phyloP scores from a whole-genome alignment of 768 basidiomycete genomes.

The Cantharellus anzutake region DNA sequence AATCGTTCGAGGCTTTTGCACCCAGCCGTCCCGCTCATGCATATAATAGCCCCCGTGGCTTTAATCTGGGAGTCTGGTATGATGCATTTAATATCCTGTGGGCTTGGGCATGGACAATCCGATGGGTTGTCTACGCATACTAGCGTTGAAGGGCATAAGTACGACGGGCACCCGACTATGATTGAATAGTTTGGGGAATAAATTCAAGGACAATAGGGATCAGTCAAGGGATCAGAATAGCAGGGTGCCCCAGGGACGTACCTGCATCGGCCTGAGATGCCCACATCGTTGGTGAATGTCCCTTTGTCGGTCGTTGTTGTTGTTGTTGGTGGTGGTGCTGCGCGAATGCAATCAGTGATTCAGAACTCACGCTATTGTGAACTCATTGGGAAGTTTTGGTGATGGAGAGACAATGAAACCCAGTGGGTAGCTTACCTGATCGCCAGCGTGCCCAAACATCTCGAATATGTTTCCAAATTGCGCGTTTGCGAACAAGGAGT shows the following conservation, averaged over 20 bases:
- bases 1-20: not conserved
- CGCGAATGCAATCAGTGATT: not conserved
- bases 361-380: too few species aligned
- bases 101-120: constrained; percentile 7
- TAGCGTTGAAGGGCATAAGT: constrained; percentile 7
- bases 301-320: not conserved
- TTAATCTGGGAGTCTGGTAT: constrained; percentile 4
- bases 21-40: constrained; percentile 1
- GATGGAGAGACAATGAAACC: not conserved
- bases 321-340: not conserved
- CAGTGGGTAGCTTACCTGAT: not conserved
- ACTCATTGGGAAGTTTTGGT: not conserved
- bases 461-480: not conserved
- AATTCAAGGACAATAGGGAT: not conserved
- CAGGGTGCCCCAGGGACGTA: not conserved
- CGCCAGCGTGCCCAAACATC: not conserved
- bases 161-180: constrained; percentile 1
- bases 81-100: constrained; percentile 8
- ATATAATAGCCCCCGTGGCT: constrained; percentile 6
- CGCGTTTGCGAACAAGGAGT: not conserved
- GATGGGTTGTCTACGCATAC: constrained; percentile 6
- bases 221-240: not conserved
- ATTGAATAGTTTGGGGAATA: not conserved
- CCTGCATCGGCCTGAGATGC: not conserved
- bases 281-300: not conserved